A percentile compares a stretch with the other conserved stretches of the same genome.
Conservation (phyloP, 1,284 basidiomycete genomes). For the Amylostereum areolatum region DNA sequence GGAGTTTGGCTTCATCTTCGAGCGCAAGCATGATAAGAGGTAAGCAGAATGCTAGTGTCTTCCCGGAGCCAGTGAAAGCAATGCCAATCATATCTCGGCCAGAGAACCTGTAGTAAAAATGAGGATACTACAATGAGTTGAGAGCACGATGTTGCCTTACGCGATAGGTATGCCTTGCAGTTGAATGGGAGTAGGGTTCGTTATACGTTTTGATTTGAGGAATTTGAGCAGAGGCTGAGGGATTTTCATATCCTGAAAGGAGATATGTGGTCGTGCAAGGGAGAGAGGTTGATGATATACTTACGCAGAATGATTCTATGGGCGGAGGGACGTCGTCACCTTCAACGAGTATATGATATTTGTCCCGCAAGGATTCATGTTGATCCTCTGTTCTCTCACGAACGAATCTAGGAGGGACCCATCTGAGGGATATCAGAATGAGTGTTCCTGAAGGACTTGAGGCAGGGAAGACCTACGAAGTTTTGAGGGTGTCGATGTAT, state of each 20-base stretch:
- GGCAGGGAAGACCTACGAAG: conserved; percentile 49
- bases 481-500: conserved; percentile 83
- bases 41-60: conserved; percentile 82
- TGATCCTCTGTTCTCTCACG: conserved; percentile 65
- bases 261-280: conserved; percentile 11
- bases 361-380: conserved; percentile 75
- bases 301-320: conserved; percentile 83
- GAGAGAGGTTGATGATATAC: conserved; percentile 17
- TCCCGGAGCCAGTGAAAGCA: conserved; percentile 68
- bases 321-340: conserved; percentile 93
- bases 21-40: conserved; percentile 94
- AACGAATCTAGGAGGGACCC: conserved; percentile 85
- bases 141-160: conserved; percentile 36
- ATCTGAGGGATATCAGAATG: conserved; percentile 41
- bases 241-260: conserved; percentile 90
- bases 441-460: conserved; percentile 5
- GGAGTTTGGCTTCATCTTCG: conserved; percentile 88
- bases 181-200: conserved; percentile 91
- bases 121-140: not conserved
- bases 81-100: conserved; percentile 96
- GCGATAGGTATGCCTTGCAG: conserved; percentile 95
- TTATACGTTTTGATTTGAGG: conserved; percentile 82
- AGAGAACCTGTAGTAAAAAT: conserved; percentile 53
- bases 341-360: conserved; percentile 89
- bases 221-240: conserved; percentile 80